Percentiles rank a stretch among this genome's conserved stretches.
Conservation (phyloP, 148 eudicot species). For the Rhododendron ovatum region DNA sequence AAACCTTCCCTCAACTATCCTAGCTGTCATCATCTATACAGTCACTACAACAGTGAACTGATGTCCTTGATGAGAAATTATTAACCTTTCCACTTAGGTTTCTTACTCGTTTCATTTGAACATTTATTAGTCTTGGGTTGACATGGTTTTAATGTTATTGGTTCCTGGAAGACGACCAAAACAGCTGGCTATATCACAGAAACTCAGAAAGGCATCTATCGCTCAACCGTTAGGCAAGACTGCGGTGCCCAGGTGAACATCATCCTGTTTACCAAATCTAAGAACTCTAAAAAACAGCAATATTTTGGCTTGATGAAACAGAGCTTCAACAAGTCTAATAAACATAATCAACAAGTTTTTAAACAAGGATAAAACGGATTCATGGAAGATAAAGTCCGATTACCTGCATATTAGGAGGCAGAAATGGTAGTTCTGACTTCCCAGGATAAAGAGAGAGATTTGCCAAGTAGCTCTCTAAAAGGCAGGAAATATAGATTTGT, state of each 20-base stretch:
- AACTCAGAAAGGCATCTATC: not conserved
- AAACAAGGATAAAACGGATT: not conserved
- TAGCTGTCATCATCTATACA: not conserved
- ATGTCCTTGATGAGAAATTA: constrained; percentile 2
- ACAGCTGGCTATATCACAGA: not conserved
- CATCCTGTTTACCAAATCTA: not conserved
- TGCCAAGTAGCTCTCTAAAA: constrained; percentile 90
- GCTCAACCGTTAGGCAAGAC: not conserved
- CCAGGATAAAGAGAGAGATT: constrained; percentile 91
- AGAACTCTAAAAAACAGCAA: not conserved
- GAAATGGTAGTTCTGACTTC: constrained; percentile 86
- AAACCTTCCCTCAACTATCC: not conserved
- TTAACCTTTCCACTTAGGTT: not conserved
- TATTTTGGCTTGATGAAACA: constrained; percentile 2
- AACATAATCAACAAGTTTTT: not conserved
- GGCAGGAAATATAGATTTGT: not conserved
- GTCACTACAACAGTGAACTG: not conserved
- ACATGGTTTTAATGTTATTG: not conserved
- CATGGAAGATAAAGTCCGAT: not conserved
- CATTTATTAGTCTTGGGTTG: not conserved
- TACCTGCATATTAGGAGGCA: constrained; percentile 88
- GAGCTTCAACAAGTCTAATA: not conserved
- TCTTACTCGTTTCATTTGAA: not conserved
- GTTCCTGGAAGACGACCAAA: not conserved
- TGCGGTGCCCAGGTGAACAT: not conserved